Percentiles rank a stretch among this genome's conserved stretches.
phyloP scores from a whole-genome alignment of 805 yeast genomes.

The Saturnispora sanitii region DNA sequence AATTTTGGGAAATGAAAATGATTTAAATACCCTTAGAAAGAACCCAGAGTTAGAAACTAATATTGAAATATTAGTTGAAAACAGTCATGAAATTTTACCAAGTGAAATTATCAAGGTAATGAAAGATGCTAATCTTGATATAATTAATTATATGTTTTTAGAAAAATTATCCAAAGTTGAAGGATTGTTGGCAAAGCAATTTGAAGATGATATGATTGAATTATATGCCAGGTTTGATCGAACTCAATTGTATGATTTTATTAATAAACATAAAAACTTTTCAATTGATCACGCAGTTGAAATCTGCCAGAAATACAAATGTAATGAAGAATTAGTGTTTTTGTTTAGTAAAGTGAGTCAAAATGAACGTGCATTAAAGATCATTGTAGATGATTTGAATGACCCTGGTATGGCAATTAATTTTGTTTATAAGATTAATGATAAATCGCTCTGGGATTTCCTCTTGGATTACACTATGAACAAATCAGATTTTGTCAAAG shows the following conservation, averaged over 20 bases:
- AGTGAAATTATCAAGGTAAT: slow-evolving; percentile 39
- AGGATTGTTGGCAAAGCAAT: slow-evolving; percentile 40
- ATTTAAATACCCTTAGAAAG: slow-evolving; percentile 32
- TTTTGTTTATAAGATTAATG: slow-evolving; percentile 61
- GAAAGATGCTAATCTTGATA: slow-evolving; percentile 31
- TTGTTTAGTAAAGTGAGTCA: slow-evolving; percentile 78
- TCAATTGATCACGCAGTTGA: slow-evolving; percentile 62
- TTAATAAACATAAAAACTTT: slow-evolving; percentile 51
- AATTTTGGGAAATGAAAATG: slow-evolving; percentile 29
- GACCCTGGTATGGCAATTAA: slow-evolving; percentile 76
- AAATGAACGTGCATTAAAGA: slow-evolving; percentile 58
- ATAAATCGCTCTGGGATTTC: slow-evolving; percentile 72
- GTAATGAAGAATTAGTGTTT: slow-evolving; percentile 67
- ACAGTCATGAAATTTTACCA: slow-evolving; percentile 58
- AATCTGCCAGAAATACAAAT: slow-evolving; percentile 44
- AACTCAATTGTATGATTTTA: slow-evolving; percentile 44
- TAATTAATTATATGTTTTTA: slow-evolving; percentile 56
- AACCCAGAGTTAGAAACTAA: slow-evolving; percentile 30
- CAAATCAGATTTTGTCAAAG: slow-evolving; percentile 68
- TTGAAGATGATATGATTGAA: slow-evolving; percentile 58
- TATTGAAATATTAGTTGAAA: slow-evolving; percentile 47
- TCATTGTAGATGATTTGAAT: slow-evolving; percentile 66
- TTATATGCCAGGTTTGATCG: slow-evolving; percentile 58
- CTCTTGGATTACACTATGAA: slow-evolving; percentile 60
- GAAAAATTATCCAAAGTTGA: slow-evolving; percentile 50